These are phyloP conservation scores for Oldenlandia corymbosa DNA, from an alignment of 257 asterid species.

Conservation along the genomic window DNA sequence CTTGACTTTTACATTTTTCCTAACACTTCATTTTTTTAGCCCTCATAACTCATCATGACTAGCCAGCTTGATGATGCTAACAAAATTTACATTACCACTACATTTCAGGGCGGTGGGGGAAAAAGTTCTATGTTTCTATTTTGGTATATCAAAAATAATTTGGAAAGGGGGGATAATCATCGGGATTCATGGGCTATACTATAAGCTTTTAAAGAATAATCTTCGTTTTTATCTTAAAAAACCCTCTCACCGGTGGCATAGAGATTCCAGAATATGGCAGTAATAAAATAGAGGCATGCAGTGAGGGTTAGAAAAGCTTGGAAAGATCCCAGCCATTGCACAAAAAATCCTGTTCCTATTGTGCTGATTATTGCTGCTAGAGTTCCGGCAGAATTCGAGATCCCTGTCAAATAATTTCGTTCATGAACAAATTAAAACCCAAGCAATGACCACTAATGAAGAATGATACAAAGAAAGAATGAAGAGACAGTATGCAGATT, in stretches of 20 bases:
- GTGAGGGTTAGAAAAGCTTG: constrained; percentile 85
- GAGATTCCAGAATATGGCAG: constrained; percentile 79
- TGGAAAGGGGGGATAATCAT: too few relatives aligned
- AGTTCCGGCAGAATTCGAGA: constrained; percentile 93
- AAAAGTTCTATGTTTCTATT: too few relatives aligned
- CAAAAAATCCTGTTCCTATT: constrained; percentile 81
- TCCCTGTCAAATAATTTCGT: constrained; percentile 38
- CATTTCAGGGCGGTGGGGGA: too few relatives aligned
- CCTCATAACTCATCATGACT: too few relatives aligned
- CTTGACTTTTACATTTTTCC: too few relatives aligned
- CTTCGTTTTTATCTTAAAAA: constrained; percentile 50
- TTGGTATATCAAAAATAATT: too few relatives aligned
- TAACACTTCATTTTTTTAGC: too few relatives aligned
- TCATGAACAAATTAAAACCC: background rate
- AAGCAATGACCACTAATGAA: background rate
- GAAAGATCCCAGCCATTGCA: constrained; percentile 90
- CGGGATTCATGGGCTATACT: too few relatives aligned
- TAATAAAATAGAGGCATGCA: constrained; percentile 73
- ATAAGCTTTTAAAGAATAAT: background rate
- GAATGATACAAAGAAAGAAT: too few relatives aligned
- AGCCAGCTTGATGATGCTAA: too few relatives aligned
- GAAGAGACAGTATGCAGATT: constrained; percentile 3
- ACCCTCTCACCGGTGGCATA: constrained; percentile 89
- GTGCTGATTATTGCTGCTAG: constrained; percentile 88
- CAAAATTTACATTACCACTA: too few relatives aligned